These are phyloP conservation scores for Aspergillus transmontanensis DNA, from an alignment of 2,329 filamentous ascomycete genomes.

Conservation along the genomic window DNA sequence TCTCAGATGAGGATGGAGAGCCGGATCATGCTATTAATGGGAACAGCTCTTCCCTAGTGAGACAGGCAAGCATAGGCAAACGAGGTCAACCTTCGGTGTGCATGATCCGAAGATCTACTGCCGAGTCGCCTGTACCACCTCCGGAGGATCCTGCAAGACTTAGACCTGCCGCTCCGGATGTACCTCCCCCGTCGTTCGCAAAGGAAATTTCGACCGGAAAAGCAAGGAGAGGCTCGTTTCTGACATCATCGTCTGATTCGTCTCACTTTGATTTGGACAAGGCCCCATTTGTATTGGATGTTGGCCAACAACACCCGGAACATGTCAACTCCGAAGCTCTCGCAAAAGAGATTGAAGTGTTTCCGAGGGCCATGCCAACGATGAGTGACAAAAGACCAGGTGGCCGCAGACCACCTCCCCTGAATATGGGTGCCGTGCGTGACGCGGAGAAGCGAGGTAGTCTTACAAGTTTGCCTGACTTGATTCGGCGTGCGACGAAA, in stretches of 20 bases:
- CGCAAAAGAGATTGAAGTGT: constrained; percentile 27
- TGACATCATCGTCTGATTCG: constrained; percentile 22
- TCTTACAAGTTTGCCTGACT: constrained; percentile 85
- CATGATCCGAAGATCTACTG: constrained; percentile 38
- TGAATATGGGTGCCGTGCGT: constrained; percentile 81
- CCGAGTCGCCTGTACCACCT: constrained; percentile 22
- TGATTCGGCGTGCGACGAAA: constrained; percentile 85
- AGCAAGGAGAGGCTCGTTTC: constrained; percentile 22
- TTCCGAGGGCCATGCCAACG: constrained; percentile 33
- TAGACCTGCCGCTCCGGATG: neutral
- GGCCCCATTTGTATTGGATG: constrained; percentile 30
- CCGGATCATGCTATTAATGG: constrained; percentile 18
- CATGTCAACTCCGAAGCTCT: constrained; percentile 21
- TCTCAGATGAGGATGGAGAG: constrained; percentile 29
- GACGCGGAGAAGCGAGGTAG: constrained; percentile 83
- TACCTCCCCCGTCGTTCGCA: constrained; percentile 8
- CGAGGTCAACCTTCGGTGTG: constrained; percentile 44
- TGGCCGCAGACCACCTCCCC: constrained; percentile 62
- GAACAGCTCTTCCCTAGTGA: constrained; percentile 34
- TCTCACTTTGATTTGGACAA: constrained; percentile 38
- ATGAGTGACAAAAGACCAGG: constrained; percentile 45
- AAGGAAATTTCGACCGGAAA: constrained; percentile 16
- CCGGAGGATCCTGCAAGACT: constrained; percentile 11
- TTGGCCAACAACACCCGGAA: constrained; percentile 10
- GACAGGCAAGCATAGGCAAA: constrained; percentile 48